Base-by-base conservation (phyloP, 495 filamentous ascomycete species). In the Aspergillus biplanus region DNA sequence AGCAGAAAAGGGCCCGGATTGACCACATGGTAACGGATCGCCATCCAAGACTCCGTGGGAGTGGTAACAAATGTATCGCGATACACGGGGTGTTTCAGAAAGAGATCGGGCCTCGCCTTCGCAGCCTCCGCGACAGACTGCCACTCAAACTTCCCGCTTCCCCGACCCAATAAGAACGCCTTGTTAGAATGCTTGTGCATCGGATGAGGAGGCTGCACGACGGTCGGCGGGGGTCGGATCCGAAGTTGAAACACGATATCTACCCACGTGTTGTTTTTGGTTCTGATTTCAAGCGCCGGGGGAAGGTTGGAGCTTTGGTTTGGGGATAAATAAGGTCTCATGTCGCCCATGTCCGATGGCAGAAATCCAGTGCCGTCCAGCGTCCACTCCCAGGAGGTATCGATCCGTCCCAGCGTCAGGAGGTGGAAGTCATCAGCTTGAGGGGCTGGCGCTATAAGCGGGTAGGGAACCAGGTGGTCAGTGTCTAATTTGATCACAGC, bases 121-220 rank as follows among this genome's bases (percentile, higher is more conserved):
- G 81, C 74, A 0, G 85, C 86, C 52, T 86, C 83, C 3, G 75
- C 81, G 3, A 87, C 83, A 6, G 77, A 74, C 5, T 70, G 69
- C 55, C 76, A 87, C 6, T 69, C 82, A 56, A 83, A 89, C 0
- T 56, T 58, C 0, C 80, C 81, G 1, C 42, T 62, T 4, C 84
- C 85, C 16, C 64, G 58, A 0, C 86, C 86, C 55, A 88, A 82
- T 21, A 82, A 68, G 59, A 79, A 86, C 53, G 75, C 81, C 65
- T 86, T 86, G 71, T 82, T 88, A 21, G 80, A 82, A 69, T 89
- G 86, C 67, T 88, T 88, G 74, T 88, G 86, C 57, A 88, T 84
- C 0, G 83, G 82, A 61, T 89, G 86, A 8, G 78, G 65, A 0
- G 77, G 75, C 58, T 75, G 70, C 1, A 75, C 60, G n/a, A 71